Percentiles rank a stretch among this genome's conserved stretches.
Evolutionary conservation across 352 stramenopile genomes (phyloP).

Genomic region (Phytophthora sojae): DNA sequence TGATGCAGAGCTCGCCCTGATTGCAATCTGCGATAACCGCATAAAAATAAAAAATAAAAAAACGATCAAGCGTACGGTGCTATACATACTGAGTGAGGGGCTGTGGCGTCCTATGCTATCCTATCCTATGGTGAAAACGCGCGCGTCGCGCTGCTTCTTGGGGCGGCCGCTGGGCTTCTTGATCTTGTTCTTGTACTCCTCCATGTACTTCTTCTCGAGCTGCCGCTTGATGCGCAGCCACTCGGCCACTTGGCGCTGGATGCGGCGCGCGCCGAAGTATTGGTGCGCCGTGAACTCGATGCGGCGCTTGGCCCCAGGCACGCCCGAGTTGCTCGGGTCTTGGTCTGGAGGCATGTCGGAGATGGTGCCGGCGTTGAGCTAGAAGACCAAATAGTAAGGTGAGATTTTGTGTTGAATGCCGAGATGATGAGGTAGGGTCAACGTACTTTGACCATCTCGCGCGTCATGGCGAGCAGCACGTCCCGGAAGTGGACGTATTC

Average conservation of each 20-base stretch:
- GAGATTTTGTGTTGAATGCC: neutral
- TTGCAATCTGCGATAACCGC: too few species aligned
- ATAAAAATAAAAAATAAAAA: too few species aligned
- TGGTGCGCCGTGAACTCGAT: constrained; percentile 75
- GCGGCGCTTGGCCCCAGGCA: constrained; percentile 34
- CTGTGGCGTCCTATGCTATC: neutral
- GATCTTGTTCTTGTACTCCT: constrained; percentile 89
- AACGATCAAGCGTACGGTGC: neutral
- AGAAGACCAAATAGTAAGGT: neutral
- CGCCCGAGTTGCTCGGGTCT: constrained; percentile 32
- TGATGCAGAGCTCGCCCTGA: too few species aligned
- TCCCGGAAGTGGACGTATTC: constrained; percentile 89
- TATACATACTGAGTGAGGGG: neutral
- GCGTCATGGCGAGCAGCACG: constrained; percentile 82
- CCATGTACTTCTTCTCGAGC: constrained; percentile 76
- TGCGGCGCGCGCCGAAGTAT: constrained; percentile 68
- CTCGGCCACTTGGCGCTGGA: constrained; percentile 61
- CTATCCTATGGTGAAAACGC: constrained; percentile 80
- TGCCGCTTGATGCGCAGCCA: constrained; percentile 80
- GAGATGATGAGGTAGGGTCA: neutral
- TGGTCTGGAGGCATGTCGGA: constrained; percentile 47
- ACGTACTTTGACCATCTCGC: constrained; percentile 85
- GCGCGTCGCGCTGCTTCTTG: constrained; percentile 79
- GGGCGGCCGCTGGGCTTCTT: constrained; percentile 81
- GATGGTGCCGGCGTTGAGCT: constrained; percentile 52